Evolutionary conservation across 106 monocot genomes (phyloP).

Genomic region (Dendrobium nobile): DNA sequence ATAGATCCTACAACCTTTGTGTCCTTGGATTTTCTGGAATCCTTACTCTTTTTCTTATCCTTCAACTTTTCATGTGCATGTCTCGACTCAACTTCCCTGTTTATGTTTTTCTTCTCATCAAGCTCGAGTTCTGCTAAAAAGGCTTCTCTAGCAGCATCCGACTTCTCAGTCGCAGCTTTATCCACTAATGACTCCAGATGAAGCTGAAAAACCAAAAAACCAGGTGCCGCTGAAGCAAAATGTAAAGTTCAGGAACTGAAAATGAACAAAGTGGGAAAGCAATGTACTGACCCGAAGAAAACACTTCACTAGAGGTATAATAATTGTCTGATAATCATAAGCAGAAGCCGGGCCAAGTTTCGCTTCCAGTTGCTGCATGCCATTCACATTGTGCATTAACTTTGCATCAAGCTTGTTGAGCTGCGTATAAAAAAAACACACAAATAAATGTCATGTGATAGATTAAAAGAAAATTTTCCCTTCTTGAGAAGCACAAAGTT

Average conservation of each 20-base stretch:
- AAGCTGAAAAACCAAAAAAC: constrained; percentile 24
- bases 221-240: neutral
- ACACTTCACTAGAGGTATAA: constrained; percentile 73
- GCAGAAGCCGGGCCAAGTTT: constrained; percentile 68
- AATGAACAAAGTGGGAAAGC: neutral
- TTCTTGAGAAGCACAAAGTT: neutral
- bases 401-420: constrained; percentile 80
- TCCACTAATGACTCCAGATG: constrained; percentile 80
- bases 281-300: constrained; percentile 49
- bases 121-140: constrained; percentile 80
- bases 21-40: constrained; percentile 63
- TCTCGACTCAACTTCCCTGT: constrained; percentile 51
- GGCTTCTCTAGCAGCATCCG: constrained; percentile 90
- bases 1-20: constrained; percentile 34
- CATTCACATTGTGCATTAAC: constrained; percentile 55
- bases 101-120: constrained; percentile 53
- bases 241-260: constrained; percentile 6
- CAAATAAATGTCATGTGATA: neutral
- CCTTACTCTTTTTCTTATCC: constrained; percentile 81
- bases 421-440: constrained; percentile 29
- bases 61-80: constrained; percentile 62
- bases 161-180: constrained; percentile 85
- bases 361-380: constrained; percentile 56
- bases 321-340: constrained; percentile 68
- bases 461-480: neutral